phyloP scores from a whole-genome alignment of 2,329 filamentous ascomycete genomes.

The Metarhizium robertsii region DNA sequence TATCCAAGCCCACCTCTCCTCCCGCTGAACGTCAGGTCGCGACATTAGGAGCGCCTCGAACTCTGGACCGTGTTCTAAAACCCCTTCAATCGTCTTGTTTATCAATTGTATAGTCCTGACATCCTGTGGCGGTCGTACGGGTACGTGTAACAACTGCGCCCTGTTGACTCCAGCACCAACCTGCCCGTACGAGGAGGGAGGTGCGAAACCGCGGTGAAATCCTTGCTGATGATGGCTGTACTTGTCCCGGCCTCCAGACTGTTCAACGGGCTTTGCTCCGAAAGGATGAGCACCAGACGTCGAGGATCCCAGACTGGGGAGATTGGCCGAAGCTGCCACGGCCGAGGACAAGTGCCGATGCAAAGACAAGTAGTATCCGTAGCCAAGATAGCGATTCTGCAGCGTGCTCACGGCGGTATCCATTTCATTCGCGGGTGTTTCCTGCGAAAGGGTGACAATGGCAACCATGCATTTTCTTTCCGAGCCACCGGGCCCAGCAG shows the following conservation, averaged over 20 bases:
- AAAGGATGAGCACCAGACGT: constrained; percentile 56
- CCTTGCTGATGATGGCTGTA: constrained; percentile 32
- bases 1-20: constrained; percentile 90
- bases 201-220: constrained; percentile 58
- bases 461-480: constrained; percentile 67
- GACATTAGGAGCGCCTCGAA: constrained; percentile 92
- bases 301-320: constrained; percentile 17
- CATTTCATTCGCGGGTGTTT: constrained; percentile 75
- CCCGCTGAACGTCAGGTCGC: constrained; percentile 68
- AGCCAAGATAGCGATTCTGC: constrained; percentile 78
- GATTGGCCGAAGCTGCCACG: constrained; percentile 16
- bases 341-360: constrained; percentile 78
- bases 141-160: constrained; percentile 50
- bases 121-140: constrained; percentile 67
- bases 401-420: constrained; percentile 68
- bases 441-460: constrained; percentile 71
- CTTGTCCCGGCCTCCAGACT: constrained; percentile 19
- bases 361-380: constrained; percentile 70
- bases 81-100: constrained; percentile 74
- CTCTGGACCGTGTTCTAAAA: constrained; percentile 72
- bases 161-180: constrained; percentile 32
- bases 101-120: constrained; percentile 73
- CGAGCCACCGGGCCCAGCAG: constrained; percentile 35
- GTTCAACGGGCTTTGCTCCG: constrained; percentile 60
- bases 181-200: constrained; percentile 58